Conservation (phyloP, 352 stramenopile species). For the Globisporangium uncinulatum region DNA sequence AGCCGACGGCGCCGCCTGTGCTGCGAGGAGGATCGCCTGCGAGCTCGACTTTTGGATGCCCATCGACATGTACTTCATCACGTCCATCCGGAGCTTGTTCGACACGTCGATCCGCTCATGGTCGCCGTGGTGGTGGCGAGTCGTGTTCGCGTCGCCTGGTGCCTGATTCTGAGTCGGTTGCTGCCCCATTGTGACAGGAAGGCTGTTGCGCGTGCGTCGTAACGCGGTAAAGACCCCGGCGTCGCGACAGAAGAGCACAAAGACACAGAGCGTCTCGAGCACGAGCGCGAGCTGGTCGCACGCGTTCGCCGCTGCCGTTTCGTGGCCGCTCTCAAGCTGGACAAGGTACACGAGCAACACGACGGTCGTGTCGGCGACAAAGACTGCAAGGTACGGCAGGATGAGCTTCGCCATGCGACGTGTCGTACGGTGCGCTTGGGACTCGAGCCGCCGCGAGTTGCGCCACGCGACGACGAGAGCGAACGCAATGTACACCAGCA, state of each 20-base stretch:
- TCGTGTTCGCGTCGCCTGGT: background rate
- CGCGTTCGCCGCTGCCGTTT: constrained; percentile 43
- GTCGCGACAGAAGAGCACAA: constrained; percentile 73
- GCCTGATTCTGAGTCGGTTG: constrained; percentile 9
- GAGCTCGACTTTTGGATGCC: constrained; percentile 74
- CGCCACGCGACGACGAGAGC: constrained; percentile 61
- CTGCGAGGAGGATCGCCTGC: constrained; percentile 30
- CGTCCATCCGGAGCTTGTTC: constrained; percentile 73
- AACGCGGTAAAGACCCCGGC: constrained; percentile 51
- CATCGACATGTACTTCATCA: constrained; percentile 87
- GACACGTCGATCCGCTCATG: constrained; percentile 58
- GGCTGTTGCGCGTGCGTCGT: constrained; percentile 8
- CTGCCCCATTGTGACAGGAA: constrained; percentile 17
- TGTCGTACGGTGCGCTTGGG: constrained; percentile 70
- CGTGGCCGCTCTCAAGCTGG: constrained; percentile 24
- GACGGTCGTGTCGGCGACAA: constrained; percentile 41
- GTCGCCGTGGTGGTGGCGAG: constrained; percentile 5
- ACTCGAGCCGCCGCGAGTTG: constrained; percentile 67
- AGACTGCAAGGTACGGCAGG: constrained; percentile 68
- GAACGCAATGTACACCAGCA: constrained; percentile 59
- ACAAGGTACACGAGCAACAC: constrained; percentile 50
- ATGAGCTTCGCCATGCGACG: constrained; percentile 82
- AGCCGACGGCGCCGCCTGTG: constrained; percentile 17
- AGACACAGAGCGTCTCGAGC: constrained; percentile 58
- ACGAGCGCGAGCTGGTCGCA: constrained; percentile 72